A percentile compares a stretch with the other conserved stretches of the same genome.
Conservation (phyloP, 2,329 filamentous ascomycete genomes). For the Sphaerostilbella broomeana region DNA sequence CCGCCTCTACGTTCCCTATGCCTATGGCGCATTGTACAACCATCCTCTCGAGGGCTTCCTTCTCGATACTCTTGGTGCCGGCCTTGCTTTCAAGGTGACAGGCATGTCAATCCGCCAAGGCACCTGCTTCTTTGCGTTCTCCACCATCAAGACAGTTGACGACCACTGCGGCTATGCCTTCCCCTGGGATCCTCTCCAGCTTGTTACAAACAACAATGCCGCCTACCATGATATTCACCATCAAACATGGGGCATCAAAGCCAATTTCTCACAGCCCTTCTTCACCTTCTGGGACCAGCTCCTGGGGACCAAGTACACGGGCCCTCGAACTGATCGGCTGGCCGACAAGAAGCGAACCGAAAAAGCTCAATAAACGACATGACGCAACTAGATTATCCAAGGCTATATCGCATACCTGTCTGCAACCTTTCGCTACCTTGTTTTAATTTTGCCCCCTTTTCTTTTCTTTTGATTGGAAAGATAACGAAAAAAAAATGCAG, state of each 20-base stretch:
- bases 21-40: slow-evolving; percentile 94
- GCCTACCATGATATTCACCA: slow-evolving; percentile 98
- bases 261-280: slow-evolving; percentile 83
- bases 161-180: slow-evolving; percentile 97
- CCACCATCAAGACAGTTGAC: slow-evolving; percentile 92
- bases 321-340: slow-evolving; percentile 42
- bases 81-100: slow-evolving; percentile 72
- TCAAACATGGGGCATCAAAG: slow-evolving; percentile 98
- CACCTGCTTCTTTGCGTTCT: slow-evolving; percentile 82
- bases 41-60: slow-evolving; percentile 92
- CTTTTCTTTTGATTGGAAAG: no score
- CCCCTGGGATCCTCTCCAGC: slow-evolving; percentile 89
- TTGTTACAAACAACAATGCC: slow-evolving; percentile 89
- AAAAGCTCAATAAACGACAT: slow-evolving; percentile 19
- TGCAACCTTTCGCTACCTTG: not conserved
- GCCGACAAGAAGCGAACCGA: slow-evolving; percentile 31
- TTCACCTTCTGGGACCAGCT: slow-evolving; percentile 93
- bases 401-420: no score
- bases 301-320: slow-evolving; percentile 76
- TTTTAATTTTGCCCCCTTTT: not conserved
- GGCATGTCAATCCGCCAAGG: slow-evolving; percentile 80
- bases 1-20: slow-evolving; percentile 94
- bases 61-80: slow-evolving; percentile 83
- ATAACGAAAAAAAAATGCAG: slow-evolving; percentile 9
- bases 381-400: slow-evolving; percentile 1